Base-by-base conservation (phyloP, 345 rosid species). In the Erodium maritimum region DNA sequence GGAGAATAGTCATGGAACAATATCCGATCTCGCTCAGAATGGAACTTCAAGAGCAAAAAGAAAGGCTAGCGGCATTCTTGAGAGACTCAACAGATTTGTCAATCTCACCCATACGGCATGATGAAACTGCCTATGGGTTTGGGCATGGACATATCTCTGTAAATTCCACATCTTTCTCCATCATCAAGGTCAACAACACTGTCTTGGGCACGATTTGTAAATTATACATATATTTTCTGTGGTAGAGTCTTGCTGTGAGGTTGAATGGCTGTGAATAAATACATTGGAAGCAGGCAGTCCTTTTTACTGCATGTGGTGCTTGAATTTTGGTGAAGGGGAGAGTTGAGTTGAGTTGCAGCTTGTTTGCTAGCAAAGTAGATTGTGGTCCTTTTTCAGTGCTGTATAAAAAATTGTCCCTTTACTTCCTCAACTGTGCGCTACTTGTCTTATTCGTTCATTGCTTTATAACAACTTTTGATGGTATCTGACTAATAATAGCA, bases 71-170 rank as follows among this genome's bases (percentile, higher is more conserved):
- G 62, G 65, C 54, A 75, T 80, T 21, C 75, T 85, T 9, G 61
- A 75, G 60, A 69, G 59, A 69, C 60, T 72, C 10, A 64, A 64
- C 29, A 61, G 58, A 67, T 65, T 52, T 29, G 69, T 59, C 60
- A 50, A 80, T 75, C 78, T 82, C 23, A 87, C 99, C 0, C 96
- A 93, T 61, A 89, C 99, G 4, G 91, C 97, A 23, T 93, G 77
- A 89, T 55, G 51, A 14, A 13, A 54, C 42, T 21, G 48, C 14
- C 0, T 14, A 42, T 14, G 48, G 12, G 48, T n/a, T n/a, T n/a
- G n/a, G n/a, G n/a, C n/a, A n/a, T n/a, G n/a, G n/a, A n/a, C 48
- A 42, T 3, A 63, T n/a, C 63, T 33, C 10, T 23, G 57, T 52
- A 19, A 21, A 10, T 59, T 4, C 60, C n/a, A 54, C n/a, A 62